Base-by-base conservation (phyloP, 352 stramenopile species). In the Phytophthora rubi region DNA sequence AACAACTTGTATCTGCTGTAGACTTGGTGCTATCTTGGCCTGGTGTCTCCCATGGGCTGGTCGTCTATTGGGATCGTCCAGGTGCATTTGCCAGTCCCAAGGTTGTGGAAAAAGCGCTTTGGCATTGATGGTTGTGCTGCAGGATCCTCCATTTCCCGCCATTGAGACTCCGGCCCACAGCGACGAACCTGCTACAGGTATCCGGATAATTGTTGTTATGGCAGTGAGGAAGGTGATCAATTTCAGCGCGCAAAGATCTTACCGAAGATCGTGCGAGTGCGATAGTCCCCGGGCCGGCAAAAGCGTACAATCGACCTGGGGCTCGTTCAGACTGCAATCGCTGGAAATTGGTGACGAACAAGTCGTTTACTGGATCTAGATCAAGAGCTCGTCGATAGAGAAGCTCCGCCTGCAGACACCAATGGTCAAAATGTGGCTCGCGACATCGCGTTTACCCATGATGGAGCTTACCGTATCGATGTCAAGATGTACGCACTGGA, bases 381-480 rank as follows among this genome's bases (percentile, higher is more conserved):
- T 88, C 82, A 15, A 93, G 77, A 21, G 85, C 85, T 33, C 85
- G 81, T 1, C 85, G 85, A 53, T 89, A 93, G 3, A 95, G 63
- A 4, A 81, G 61, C 59, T 92, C 85, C 0, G 85, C 88, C 81
- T 90, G 37, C 16, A 16, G 52, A 7, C 18, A n/a, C 16, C 37
- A 4, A 16, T 6, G 37, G 12, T 44, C 12, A 44, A 44, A 42
- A 44, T n/a, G 37, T 44, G 37, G 37, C 12, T 44, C 12, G 37
- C 2, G 35, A 42, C 35, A 42, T 15, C 35, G 35, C 35, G 13
- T 12, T 32, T 18, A 49, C 12, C 16, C 42, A 48, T 8, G 0
- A 52, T 32, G 28, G 10, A 9, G 4, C 10, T 4, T 55, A 88
- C 82, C 55, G 81, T 87, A 62, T 92, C 83, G 18, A 94, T 62